A percentile compares a stretch with the other conserved stretches of the same genome.
phyloP scores from a whole-genome alignment of 495 filamentous ascomycete species.

The Talaromyces liani region DNA sequence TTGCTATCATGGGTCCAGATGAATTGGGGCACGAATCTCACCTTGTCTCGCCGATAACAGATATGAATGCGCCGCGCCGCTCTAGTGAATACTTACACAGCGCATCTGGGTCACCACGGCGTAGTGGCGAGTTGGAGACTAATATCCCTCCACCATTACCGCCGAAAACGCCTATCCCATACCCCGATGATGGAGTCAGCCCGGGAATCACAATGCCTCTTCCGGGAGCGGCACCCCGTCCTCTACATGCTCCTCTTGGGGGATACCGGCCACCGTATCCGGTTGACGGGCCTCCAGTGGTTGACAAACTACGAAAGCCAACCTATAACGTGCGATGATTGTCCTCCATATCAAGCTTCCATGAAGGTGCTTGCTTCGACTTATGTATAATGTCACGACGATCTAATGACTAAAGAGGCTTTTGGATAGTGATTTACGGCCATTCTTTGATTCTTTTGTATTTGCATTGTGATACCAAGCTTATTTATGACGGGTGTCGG shows the following conservation, averaged over 20 bases:
- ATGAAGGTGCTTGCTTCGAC: not conserved
- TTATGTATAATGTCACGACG: not conserved
- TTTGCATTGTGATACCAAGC: not conserved
- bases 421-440: not conserved
- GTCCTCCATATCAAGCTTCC: not conserved
- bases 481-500: not conserved
- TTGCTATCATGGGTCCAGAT: conserved; percentile 49
- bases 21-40: conserved; percentile 42
- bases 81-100: conserved; percentile 19
- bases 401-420: not conserved
- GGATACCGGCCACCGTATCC: conserved; percentile 64
- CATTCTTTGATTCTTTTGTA: not conserved
- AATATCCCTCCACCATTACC: conserved; percentile 69
- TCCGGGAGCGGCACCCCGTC: conserved; percentile 15
- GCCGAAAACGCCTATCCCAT: conserved; percentile 74
- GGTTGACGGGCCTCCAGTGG: conserved; percentile 67
- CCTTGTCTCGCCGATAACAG: conserved; percentile 23
- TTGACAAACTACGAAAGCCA: conserved; percentile 82
- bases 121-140: conserved; percentile 36
- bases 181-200: conserved; percentile 27
- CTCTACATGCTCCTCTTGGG: conserved; percentile 15
- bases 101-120: conserved; percentile 26
- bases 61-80: conserved; percentile 15
- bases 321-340: conserved; percentile 56
- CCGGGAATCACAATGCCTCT: conserved; percentile 29